Conservation (phyloP, 202 grass and related monocot species). For the Sporobolus alterniflorus region DNA sequence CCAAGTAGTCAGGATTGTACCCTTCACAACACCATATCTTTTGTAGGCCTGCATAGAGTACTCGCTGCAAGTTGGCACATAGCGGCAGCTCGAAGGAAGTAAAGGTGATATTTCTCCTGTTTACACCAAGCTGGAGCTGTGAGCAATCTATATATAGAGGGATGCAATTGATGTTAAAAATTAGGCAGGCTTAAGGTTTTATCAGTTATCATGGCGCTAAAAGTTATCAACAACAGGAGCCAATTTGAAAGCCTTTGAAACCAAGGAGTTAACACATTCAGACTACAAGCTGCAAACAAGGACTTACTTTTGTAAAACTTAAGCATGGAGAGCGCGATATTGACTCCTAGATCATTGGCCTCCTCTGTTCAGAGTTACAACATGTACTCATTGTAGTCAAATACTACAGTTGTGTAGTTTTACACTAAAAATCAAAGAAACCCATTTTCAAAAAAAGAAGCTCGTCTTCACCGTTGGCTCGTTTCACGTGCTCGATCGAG, state of each 20-base stretch:
- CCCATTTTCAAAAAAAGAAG: not conserved
- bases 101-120: conserved; percentile 93
- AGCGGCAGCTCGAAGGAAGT: conserved; percentile 75
- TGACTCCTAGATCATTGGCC: conserved; percentile 56
- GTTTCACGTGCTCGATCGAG: too few species aligned
- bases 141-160: conserved; percentile 25
- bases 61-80: conserved; percentile 86
- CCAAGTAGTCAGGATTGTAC: conserved; percentile 76
- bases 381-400: conserved; percentile 23
- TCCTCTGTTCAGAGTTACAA: conserved; percentile 45
- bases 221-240: not conserved
- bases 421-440: conserved; percentile 5
- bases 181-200: not conserved
- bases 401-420: not conserved
- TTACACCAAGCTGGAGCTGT: conserved; percentile 7
- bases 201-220: not conserved
- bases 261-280: not conserved
- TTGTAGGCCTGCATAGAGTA: conserved; percentile 91
- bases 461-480: too few species aligned
- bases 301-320: conserved; percentile 88
- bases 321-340: conserved; percentile 64
- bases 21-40: conserved; percentile 75
- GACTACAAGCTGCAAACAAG: not conserved
- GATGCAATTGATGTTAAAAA: conserved; percentile 19
- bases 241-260: not conserved